These are phyloP conservation scores for Lasiosphaeria ovina DNA, from an alignment of 495 filamentous ascomycete species.

Conservation along the genomic window DNA sequence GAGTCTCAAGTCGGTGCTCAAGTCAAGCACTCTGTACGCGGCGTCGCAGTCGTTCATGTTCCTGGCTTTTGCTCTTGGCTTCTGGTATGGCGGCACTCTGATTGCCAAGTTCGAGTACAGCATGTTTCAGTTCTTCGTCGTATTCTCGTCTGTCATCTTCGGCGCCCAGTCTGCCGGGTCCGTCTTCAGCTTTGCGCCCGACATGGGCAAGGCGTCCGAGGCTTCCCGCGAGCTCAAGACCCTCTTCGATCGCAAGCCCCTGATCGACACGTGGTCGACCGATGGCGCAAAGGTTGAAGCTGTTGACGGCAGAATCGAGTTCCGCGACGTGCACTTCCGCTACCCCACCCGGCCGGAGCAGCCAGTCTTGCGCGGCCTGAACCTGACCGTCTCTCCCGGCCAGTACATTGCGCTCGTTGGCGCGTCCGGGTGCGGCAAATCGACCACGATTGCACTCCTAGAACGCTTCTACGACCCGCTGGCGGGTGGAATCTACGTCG, in stretches of 20 bases:
- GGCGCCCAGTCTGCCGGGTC: slow-evolving; percentile 40
- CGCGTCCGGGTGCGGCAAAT: slow-evolving; percentile 73
- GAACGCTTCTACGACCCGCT: slow-evolving; percentile 66
- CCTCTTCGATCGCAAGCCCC: slow-evolving; percentile 39
- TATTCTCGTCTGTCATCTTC: slow-evolving; percentile 56
- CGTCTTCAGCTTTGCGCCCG: slow-evolving; percentile 39
- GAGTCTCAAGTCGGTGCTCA: slow-evolving; percentile 34
- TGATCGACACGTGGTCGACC: slow-evolving; percentile 62
- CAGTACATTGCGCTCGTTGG: slow-evolving; percentile 73
- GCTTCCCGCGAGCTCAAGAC: slow-evolving; percentile 36
- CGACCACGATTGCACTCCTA: slow-evolving; percentile 65
- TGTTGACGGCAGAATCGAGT: slow-evolving; percentile 55
- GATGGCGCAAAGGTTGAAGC: slow-evolving; percentile 60
- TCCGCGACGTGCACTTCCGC: slow-evolving; percentile 60
- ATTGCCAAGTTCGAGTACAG: slow-evolving; percentile 67
- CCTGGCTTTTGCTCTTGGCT: slow-evolving; percentile 81
- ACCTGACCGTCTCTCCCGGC: slow-evolving; percentile 61
- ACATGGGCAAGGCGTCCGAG: slow-evolving; percentile 40
- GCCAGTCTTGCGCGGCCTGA: slow-evolving; percentile 53
- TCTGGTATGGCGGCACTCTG: slow-evolving; percentile 74
- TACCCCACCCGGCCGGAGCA: slow-evolving; percentile 61
- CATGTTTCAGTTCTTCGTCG: slow-evolving; percentile 82
- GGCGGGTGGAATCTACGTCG: slow-evolving; percentile 55
- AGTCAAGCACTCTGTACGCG: slow-evolving; percentile 61
- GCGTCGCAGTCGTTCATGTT: slow-evolving; percentile 77